Evolutionary conservation across 2,329 filamentous ascomycete genomes (phyloP).

Genomic region (Elsinoe ampelina): DNA sequence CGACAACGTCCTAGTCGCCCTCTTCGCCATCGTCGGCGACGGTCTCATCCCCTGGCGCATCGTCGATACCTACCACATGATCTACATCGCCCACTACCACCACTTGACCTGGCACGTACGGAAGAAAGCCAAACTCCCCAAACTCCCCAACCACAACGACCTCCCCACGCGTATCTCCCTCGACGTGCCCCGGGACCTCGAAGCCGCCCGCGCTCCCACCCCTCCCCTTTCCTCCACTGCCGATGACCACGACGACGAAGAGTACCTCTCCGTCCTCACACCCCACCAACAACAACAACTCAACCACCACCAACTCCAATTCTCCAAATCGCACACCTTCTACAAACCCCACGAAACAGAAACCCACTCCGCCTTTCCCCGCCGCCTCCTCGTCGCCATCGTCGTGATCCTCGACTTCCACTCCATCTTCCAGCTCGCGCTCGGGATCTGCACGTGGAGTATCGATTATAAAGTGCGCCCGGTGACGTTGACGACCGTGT

Average conservation of each 20-base stretch:
- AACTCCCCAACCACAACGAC: slow-evolving; percentile 60
- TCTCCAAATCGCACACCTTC: slow-evolving; percentile 75
- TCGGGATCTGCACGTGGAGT: slow-evolving; percentile 69
- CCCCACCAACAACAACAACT: slow-evolving; percentile 58
- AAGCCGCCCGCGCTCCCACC: neutral
- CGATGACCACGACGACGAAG: slow-evolving; percentile 15
- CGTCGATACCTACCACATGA: slow-evolving; percentile 82
- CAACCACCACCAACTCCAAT: slow-evolving; percentile 68
- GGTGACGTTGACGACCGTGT: slow-evolving; percentile 66
- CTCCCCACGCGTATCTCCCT: slow-evolving; percentile 39
- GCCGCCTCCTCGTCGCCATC: slow-evolving; percentile 63
- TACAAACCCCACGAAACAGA: slow-evolving; percentile 82
- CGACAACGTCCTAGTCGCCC: slow-evolving; percentile 51
- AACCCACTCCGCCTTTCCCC: slow-evolving; percentile 71
- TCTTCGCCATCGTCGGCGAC: slow-evolving; percentile 56
- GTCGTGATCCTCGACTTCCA: slow-evolving; percentile 73
- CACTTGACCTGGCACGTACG: slow-evolving; percentile 55
- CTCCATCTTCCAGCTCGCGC: slow-evolving; percentile 68
- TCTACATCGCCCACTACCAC: slow-evolving; percentile 67
- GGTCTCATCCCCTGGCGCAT: slow-evolving; percentile 60
- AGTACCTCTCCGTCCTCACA: slow-evolving; percentile 50
- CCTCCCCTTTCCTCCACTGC: slow-evolving; percentile 15
- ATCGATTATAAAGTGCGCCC: slow-evolving; percentile 63
- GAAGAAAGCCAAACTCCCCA: slow-evolving; percentile 51
- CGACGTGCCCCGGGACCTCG: slow-evolving; percentile 18